phyloP scores from a whole-genome alignment of 2,329 filamentous ascomycete genomes.

The Alternaria longipes region DNA sequence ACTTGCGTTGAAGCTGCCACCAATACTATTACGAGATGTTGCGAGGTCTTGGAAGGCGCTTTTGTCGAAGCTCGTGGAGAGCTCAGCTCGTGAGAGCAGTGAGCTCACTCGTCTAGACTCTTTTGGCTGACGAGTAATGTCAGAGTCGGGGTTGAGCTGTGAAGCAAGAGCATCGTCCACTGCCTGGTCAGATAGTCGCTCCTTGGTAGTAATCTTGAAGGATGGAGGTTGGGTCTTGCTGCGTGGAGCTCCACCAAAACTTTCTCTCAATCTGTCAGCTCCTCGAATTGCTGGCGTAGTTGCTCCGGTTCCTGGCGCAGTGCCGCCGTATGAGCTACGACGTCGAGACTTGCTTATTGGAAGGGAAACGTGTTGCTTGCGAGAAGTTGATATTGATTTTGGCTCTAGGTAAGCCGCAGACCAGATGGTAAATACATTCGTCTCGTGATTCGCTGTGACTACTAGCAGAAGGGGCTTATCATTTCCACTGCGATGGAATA shows the following conservation, averaged over 20 bases:
- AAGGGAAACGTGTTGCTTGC: conserved; percentile 51
- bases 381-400: conserved; percentile 60
- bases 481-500: conserved; percentile 56
- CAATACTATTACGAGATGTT: conserved; percentile 54
- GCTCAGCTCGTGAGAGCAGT: conserved; percentile 83
- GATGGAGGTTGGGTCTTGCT: conserved; percentile 54
- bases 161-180: conserved; percentile 60
- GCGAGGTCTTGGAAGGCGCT: conserved; percentile 79
- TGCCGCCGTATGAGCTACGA: conserved; percentile 64
- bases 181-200: conserved; percentile 48
- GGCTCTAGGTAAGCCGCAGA: conserved; percentile 78
- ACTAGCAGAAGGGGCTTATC: conserved; percentile 70
- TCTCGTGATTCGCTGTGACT: conserved; percentile 81
- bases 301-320: conserved; percentile 73
- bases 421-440: conserved; percentile 85
- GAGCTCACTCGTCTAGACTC: conserved; percentile 88
- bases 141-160: conserved; percentile 60
- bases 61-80: conserved; percentile 85
- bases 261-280: conserved; percentile 77
- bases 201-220: conserved; percentile 49
- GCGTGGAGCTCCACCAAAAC: conserved; percentile 68
- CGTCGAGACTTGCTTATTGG: conserved; percentile 64
- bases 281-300: conserved; percentile 73
- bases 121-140: conserved; percentile 62
- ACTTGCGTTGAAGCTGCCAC: conserved; percentile 54